These are phyloP conservation scores for Paecilomyces sp. DNA, from an alignment of 2,329 filamentous ascomycete species.

Conservation along the genomic window DNA sequence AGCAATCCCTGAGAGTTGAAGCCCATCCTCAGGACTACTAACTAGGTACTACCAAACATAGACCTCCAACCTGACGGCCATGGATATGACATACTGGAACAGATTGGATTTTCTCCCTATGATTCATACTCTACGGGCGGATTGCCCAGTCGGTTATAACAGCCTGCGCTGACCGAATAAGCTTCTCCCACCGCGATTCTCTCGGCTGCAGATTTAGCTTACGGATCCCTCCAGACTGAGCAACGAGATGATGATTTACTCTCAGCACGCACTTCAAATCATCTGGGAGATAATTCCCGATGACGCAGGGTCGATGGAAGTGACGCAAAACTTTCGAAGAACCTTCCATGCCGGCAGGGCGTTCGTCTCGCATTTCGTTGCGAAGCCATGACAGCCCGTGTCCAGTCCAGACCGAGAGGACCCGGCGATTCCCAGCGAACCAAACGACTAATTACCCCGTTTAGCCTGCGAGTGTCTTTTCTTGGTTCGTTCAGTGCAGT, in stretches of 20 bases:
- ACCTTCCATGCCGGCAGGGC: background rate
- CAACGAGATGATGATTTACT: background rate
- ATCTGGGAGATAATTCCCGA: background rate
- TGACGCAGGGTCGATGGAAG: background rate
- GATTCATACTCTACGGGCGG: background rate
- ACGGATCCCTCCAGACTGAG: background rate
- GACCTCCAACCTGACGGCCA: background rate
- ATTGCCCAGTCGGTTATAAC: background rate
- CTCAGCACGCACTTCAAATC: background rate
- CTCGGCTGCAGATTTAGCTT: background rate
- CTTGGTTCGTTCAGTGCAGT: background rate
- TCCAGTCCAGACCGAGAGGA: background rate
- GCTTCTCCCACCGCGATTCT: background rate
- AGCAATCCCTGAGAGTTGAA: background rate
- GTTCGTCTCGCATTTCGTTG: background rate
- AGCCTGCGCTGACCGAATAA: background rate
- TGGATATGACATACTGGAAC: background rate
- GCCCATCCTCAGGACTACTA: background rate
- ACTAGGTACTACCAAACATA: background rate
- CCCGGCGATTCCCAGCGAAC: background rate
- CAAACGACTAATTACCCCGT: background rate
- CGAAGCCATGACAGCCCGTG: background rate
- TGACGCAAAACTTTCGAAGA: background rate
- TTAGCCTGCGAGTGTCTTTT: background rate
- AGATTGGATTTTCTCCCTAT: background rate